Base-by-base conservation (phyloP, 345 rosid species). In the Pelargonium nanum region DNA sequence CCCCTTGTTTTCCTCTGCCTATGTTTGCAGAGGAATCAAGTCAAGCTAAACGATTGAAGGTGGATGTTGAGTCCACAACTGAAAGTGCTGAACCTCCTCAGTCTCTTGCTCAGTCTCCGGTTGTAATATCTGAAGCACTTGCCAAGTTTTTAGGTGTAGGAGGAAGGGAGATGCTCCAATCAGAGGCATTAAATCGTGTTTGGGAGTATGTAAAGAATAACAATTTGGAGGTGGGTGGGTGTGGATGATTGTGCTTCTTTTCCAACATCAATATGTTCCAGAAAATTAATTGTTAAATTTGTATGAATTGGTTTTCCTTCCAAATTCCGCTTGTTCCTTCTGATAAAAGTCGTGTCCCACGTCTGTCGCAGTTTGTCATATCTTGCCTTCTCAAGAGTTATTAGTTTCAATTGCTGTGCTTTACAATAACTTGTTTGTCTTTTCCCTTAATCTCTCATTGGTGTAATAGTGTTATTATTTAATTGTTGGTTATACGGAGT, bases 181-280 rank as follows among this genome's bases (percentile, higher is more conserved):
- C 73, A 22, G 95, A 85, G 44, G 87, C 82, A 16, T 71, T 73
- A 32, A 75, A 64, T 53, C 80, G 64, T 57, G 95, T 90, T 53
- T 83, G 95, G 97, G 97, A 87, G 61, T 79, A 90, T 64, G 79
- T 90, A 59, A 87, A 85, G 53, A 72, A 71, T 61, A 78, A 90
- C 64, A 74, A 70, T n/a, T 72, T 90, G 74, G 92, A 90, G 95
- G 97, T 90, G 68, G 5, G 83, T 48, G 1, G n/a, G 22, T 24
- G 23, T 55, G 53, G 58, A 19, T n/a, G 58, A 0, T n/a, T n/a
- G 8, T 9, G 12, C 25, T 55, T 10, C 26, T 30, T 10, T 26
- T 13, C 8, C 57, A 30, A 53, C 28, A 24, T 24, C 28, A 9
- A 56, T 0, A 22, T 57, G 25, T 24, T 8, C 55, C 21, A 52